Base-by-base conservation (phyloP, 352 stramenopile genomes). In the Stramenopiles sp. region DNA sequence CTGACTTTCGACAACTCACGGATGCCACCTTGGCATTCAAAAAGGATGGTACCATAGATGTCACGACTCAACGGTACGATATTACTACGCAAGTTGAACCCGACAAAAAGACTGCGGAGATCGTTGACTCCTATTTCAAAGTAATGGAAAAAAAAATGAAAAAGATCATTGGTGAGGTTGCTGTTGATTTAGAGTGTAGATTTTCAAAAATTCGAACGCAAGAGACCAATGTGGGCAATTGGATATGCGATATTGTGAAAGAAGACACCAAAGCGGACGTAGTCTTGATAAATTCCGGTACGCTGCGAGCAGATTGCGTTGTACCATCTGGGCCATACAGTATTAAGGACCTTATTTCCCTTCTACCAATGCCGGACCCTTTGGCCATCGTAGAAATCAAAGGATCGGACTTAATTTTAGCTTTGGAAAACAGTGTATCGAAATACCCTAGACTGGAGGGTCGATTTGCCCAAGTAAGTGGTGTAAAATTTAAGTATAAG, bases 221-320 rank as follows among this genome's bases (percentile, higher is more conserved):
- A 27, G 87, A 90, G 76, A 90, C 87, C 0, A 90, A 90, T 80
- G 55, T 88, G 33, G 81, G 84, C 29, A 89, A 89, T 76, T 86
- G 89, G 80, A 33, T 89, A 0, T 82, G 85, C 14, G 85, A 89
- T 81, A 76, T 90, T 82, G 81, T 85, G 80, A 75, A 83, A 7
- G 32, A 71, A 30, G 83, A 33, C 4, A 76, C 82, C 14, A 67
- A 67, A 7, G 82, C 83, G 30, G 83, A 90, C 76, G 67, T 89
- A 22, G 83, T 85, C 0, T 29, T 90, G 27, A 71, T 90, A 30
- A 89, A 89, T 80, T 81, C 85, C 7, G 87, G 87, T 33, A 87
- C 87, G 0, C 82, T 90, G 55, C 31, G 87, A 55, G 81, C 85
- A 22, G 86, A 90, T 81, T 31, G 80, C 25, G 81, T 90, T 27